Conservation (phyloP, 1,284 basidiomycete genomes). For the Prillingera fragicola region DNA sequence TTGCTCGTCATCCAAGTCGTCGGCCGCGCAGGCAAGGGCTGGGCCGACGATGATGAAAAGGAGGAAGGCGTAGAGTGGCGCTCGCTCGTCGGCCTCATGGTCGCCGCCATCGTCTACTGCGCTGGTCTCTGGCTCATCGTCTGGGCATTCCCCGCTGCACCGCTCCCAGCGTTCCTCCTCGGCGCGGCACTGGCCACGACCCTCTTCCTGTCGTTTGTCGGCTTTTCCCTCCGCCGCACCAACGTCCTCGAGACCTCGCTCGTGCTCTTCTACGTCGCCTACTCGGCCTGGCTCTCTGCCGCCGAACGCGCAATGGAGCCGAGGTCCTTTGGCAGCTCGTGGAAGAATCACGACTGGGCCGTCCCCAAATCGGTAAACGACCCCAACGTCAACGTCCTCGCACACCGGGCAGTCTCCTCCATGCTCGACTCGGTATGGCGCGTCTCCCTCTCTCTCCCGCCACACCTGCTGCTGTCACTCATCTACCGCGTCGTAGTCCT, state of each 20-base stretch:
- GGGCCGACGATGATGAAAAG: constrained; percentile 47
- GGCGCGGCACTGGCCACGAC: constrained; percentile 43
- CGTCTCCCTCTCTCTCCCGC: constrained; percentile 36
- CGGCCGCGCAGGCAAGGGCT: constrained; percentile 46
- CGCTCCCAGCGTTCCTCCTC: constrained; percentile 44
- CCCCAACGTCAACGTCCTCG: constrained; percentile 21
- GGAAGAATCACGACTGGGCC: constrained; percentile 29
- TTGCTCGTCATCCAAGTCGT: constrained; percentile 46
- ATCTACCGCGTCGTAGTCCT: constrained; percentile 75
- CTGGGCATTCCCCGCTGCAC: constrained; percentile 28
- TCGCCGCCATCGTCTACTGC: constrained; percentile 43
- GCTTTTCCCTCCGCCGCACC: constrained; percentile 77
- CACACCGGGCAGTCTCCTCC: constrained; percentile 23
- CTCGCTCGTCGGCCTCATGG: constrained; percentile 42
- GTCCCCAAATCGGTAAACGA: constrained; percentile 11
- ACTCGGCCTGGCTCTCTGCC: constrained; percentile 47
- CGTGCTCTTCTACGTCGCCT: constrained; percentile 73
- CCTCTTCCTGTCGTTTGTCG: constrained; percentile 82
- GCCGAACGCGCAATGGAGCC: constrained; percentile 44
- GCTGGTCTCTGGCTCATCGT: constrained; percentile 40
- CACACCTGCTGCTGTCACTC: constrained; percentile 61
- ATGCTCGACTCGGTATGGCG: constrained; percentile 32
- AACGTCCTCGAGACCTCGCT: constrained; percentile 89
- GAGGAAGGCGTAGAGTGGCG: constrained; percentile 48
- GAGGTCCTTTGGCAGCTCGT: constrained; percentile 41